These are phyloP conservation scores for Apiospora malaysiana DNA, from an alignment of 2,329 filamentous ascomycete genomes.

Conservation along the genomic window DNA sequence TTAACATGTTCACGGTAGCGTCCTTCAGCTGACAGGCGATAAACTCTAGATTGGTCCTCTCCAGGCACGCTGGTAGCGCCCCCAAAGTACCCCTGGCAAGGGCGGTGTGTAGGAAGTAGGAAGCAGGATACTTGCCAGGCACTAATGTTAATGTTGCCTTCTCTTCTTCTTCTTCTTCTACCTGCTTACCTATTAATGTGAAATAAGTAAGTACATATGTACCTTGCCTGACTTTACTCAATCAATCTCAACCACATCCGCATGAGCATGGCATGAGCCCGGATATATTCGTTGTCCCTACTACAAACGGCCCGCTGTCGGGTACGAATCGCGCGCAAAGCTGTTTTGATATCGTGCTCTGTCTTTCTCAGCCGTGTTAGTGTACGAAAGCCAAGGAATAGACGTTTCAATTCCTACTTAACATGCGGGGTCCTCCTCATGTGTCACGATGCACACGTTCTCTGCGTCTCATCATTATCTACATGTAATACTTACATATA, in stretches of 20 bases:
- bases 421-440: neutral
- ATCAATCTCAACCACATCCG: neutral
- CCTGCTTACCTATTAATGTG: too few species aligned
- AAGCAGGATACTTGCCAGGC: neutral
- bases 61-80: slow-evolving; percentile 14
- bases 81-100: slow-evolving; percentile 9
- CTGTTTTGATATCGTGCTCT: neutral
- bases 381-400: slow-evolving; percentile 3
- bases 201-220: too few species aligned
- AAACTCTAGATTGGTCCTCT: slow-evolving; percentile 16
- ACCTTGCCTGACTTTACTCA: neutral
- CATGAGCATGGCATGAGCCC: neutral
- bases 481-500: slow-evolving; percentile 10
- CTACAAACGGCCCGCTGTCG: slow-evolving; percentile 11
- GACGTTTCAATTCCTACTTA: slow-evolving; percentile 13
- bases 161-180: too few species aligned
- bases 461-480: slow-evolving; percentile 6
- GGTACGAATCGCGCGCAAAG: slow-evolving; percentile 7
- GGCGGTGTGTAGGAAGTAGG: neutral
- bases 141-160: too few species aligned
- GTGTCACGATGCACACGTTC: slow-evolving; percentile 15
- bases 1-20: slow-evolving; percentile 19
- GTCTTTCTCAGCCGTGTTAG: neutral
- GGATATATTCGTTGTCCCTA: neutral
- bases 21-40: slow-evolving; percentile 17